A percentile compares a stretch with the other conserved stretches of the same genome.
Evolutionary conservation across 2,329 filamentous ascomycete genomes (phyloP).

Genomic region (Periconia sp.): DNA sequence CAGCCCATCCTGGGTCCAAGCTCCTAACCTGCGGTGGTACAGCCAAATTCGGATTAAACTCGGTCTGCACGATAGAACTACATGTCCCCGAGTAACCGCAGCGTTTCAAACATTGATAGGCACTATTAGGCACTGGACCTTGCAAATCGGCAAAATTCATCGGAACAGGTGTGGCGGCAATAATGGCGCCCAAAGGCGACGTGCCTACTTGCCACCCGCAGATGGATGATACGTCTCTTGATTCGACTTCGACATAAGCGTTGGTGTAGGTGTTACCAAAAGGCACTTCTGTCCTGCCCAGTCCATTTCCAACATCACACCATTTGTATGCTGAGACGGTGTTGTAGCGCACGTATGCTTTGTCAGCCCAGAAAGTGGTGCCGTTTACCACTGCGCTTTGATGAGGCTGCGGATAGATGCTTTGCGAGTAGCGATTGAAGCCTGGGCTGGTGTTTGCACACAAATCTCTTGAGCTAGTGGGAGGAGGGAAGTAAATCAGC

Average conservation of each 20-base stretch:
- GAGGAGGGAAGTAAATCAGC: conserved; percentile 10
- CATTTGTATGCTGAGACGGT: conserved; percentile 8
- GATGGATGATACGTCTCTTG: conserved; percentile 5
- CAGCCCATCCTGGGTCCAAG: conserved; percentile 9
- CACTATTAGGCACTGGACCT: conserved; percentile 1
- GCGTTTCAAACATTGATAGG: conserved; percentile 3
- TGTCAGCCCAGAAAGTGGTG: conserved; percentile 10
- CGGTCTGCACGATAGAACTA: background rate
- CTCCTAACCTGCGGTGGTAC: conserved; percentile 4
- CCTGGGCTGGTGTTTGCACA: conserved; percentile 12
- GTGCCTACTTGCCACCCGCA: background rate
- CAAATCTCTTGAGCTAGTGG: conserved; percentile 2
- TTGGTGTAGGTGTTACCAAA: conserved; percentile 1
- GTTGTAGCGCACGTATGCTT: conserved; percentile 9
- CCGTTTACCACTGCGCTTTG: conserved; percentile 2
- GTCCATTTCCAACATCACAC: conserved; percentile 1
- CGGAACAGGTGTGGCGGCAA: conserved; percentile 6
- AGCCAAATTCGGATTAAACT: conserved; percentile 1
- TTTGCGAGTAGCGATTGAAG: conserved; percentile 8
- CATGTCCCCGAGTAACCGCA: background rate
- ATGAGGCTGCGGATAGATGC: conserved; percentile 5
- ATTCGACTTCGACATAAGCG: conserved; percentile 1
- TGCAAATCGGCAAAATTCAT: conserved; percentile 8
- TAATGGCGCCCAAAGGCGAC: background rate
- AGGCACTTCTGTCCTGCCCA: background rate